Evolutionary conservation across 2,329 filamentous ascomycete species (phyloP), one percentile per base, ranked within the genome.

Genomic region (Amphichorda felina): DNA sequence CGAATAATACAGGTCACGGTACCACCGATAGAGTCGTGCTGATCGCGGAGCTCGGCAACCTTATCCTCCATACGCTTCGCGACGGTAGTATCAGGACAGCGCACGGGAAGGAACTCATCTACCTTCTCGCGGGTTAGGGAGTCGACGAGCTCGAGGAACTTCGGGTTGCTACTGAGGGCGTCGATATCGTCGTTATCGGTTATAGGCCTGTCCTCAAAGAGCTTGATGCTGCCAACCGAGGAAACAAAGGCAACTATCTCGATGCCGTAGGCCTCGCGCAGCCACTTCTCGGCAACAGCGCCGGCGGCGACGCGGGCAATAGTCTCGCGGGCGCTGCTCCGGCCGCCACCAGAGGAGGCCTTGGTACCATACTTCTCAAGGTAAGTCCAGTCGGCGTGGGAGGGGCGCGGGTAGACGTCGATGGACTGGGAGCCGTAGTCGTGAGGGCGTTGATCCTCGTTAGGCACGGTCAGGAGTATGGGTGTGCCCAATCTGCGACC

Each of bases 351-450:
- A 41, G 79, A 87, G 55, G 77, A 84, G 26, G 91, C 87, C 67
- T 93, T 93, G 47, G 93, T 79, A 38, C 89, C 89, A 58, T 98
- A 98, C 65, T 96, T 96, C 59, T 94, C 84, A 41, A 94, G 70
- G 63, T 96, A 96, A 41, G 91, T 96, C 75, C 82, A 95, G 62
- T 96, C 89, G 40, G 91, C 89, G 61, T 96, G 91, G 55, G 79
- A 86, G 25, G 89, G 91, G 35, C 91, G 75, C 4, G 91, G 91
- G 70, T 82, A 96, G 42, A 78, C 64, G 60, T 96, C 85, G 75
- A 95, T 95, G 21, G 88, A 94, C 54, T 76, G 74, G 61, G 77
- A 75, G 38, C 83, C 83, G 61, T 96, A 96, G 66, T 98, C 91
- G 55, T 85, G 79, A 26, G 88, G 89, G 43, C 89, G 70, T 55